Evolutionary conservation across 1,284 basidiomycete species (phyloP).

Genomic region (Apiotrichum montevideense): DNA sequence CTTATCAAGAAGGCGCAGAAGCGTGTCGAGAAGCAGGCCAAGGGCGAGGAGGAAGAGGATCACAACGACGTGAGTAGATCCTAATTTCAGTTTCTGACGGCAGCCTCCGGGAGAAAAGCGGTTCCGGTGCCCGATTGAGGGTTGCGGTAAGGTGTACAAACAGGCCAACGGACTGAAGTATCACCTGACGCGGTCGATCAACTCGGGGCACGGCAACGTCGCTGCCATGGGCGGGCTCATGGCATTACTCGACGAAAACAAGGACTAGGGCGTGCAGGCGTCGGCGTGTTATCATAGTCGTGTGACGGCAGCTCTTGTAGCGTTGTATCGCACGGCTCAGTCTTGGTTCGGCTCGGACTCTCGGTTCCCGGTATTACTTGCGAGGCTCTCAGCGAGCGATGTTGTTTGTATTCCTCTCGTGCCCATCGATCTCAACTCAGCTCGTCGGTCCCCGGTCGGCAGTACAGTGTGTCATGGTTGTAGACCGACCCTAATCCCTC

Average conservation of each 20-base stretch:
- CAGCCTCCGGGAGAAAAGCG: constrained; percentile 48
- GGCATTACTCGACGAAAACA: constrained; percentile 21
- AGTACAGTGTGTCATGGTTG: neutral
- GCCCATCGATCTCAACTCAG: too few species aligned
- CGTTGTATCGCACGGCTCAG: neutral
- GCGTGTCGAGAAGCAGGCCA: constrained; percentile 32
- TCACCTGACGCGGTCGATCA: constrained; percentile 44
- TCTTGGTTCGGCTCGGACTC: neutral
- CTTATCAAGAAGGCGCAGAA: constrained; percentile 35
- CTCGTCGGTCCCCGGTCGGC: too few species aligned
- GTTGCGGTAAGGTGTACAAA: constrained; percentile 58
- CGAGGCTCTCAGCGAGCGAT: neutral
- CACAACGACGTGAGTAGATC: constrained; percentile 10
- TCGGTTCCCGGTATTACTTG: neutral
- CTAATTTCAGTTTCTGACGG: constrained; percentile 6
- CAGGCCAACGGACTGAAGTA: constrained; percentile 50
- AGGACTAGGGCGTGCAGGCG: neutral
- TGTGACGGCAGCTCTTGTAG: too few species aligned
- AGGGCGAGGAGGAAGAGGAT: constrained; percentile 31
- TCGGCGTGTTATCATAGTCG: too few species aligned
- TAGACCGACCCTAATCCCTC: neutral
- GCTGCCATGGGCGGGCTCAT: constrained; percentile 35
- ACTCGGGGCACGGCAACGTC: constrained; percentile 43
- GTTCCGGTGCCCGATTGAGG: constrained; percentile 55
- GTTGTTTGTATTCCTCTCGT: neutral